phyloP scores from a whole-genome alignment of 768 basidiomycete species.

The Lepiota brunneoincarnata region DNA sequence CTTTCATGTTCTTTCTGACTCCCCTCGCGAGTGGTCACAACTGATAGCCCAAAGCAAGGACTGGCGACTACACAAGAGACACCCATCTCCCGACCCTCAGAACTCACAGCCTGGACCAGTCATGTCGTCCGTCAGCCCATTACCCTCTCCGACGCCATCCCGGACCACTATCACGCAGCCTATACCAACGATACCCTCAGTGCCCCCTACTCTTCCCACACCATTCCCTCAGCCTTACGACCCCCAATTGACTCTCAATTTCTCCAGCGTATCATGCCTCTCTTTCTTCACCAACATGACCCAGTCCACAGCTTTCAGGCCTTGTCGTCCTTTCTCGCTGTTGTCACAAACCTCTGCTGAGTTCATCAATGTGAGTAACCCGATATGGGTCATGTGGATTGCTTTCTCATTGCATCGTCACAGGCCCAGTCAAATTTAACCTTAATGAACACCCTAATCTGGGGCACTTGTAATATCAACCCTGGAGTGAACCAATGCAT shows the following conservation, averaged over 20 bases:
- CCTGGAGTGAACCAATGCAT: slow-evolving; percentile 47
- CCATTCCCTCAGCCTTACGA: slow-evolving; percentile 82
- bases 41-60: slow-evolving; percentile 10
- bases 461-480: slow-evolving; percentile 78
- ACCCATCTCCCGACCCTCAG: slow-evolving; percentile 26
- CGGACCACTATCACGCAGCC: slow-evolving; percentile 19
- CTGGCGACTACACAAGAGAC: slow-evolving; percentile 44
- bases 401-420: slow-evolving; percentile 12
- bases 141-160: slow-evolving; percentile 18
- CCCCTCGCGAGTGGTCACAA: slow-evolving; percentile 18
- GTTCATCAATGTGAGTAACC: slow-evolving; percentile 50
- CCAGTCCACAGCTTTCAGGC: slow-evolving; percentile 50
- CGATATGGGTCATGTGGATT: not conserved
- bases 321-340: slow-evolving; percentile 76
- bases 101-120: not conserved
- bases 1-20: slow-evolving; percentile 37
- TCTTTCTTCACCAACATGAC: slow-evolving; percentile 81
- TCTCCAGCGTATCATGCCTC: slow-evolving; percentile 61
- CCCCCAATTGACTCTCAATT: slow-evolving; percentile 58
- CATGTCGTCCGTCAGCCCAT: slow-evolving; percentile 9
- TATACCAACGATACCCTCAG: slow-evolving; percentile 48
- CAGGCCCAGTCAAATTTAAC: slow-evolving; percentile 66
- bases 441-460: slow-evolving; percentile 63
- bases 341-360: slow-evolving; percentile 51
- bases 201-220: slow-evolving; percentile 55